These are phyloP conservation scores for Grammothele lineata DNA, from an alignment of 768 basidiomycete species.

Conservation along the genomic window DNA sequence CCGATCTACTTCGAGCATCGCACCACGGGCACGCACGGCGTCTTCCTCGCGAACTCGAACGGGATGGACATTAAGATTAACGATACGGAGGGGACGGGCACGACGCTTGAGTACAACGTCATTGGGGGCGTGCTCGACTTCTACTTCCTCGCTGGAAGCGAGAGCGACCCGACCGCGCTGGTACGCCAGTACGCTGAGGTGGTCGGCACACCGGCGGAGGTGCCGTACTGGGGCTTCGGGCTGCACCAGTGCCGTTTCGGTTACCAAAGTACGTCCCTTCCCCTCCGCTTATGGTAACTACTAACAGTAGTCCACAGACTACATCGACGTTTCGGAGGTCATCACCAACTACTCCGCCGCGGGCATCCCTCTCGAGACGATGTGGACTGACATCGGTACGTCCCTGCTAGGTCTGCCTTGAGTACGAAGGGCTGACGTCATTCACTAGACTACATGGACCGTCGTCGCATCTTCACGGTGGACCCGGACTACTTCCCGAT, in stretches of 20 bases:
- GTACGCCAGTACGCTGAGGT: conserved; percentile 68
- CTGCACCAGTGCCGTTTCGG: conserved; percentile 73
- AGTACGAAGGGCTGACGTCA: neutral
- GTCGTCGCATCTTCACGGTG: conserved; percentile 63
- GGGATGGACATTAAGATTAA: conserved; percentile 77
- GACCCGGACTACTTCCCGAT: conserved; percentile 68
- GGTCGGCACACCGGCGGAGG: conserved; percentile 62
- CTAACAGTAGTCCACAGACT: conserved; percentile 36
- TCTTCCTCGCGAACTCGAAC: conserved; percentile 64
- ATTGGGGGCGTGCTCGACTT: conserved; percentile 78
- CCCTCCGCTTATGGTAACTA: neutral
- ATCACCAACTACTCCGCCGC: conserved; percentile 59
- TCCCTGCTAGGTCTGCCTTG: neutral
- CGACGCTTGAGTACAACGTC: conserved; percentile 65
- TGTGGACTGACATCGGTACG: conserved; percentile 75
- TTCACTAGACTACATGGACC: conserved; percentile 59
- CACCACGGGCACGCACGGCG: conserved; percentile 60
- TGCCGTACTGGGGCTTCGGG: conserved; percentile 73
- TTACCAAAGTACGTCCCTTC: conserved; percentile 46
- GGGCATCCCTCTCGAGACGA: conserved; percentile 65
- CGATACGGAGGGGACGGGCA: conserved; percentile 29
- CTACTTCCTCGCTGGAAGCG: conserved; percentile 71
- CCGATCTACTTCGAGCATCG: conserved; percentile 73
- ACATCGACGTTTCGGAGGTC: conserved; percentile 56
- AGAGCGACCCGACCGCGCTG: conserved; percentile 50